Base-by-base conservation (phyloP, 2,329 filamentous ascomycete species). In the Colletotrichum musae region DNA sequence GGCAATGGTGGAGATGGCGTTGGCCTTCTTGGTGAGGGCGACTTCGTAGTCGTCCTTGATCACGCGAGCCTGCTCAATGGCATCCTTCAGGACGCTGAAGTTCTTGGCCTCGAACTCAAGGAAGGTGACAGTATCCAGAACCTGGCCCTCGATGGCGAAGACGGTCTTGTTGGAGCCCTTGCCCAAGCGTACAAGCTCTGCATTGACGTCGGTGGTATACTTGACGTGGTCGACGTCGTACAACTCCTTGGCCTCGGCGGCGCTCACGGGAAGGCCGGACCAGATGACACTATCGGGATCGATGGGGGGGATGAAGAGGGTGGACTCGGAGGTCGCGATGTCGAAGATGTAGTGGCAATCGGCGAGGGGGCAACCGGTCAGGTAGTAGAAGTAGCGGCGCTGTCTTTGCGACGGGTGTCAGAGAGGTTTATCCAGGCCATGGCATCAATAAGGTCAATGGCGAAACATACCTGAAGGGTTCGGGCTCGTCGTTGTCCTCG, bases 321-420 rank as follows among this genome's bases (percentile, higher is more conserved):
- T 97, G 48, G 95, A 88, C 74, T 90, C 89, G 72, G 90, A 87
- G 56, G 89, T 86, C 53, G 88, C 84, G 67, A 97, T 91, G 73
- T 97, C 92, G 84, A 98, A 97, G 65, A 92, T 88, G 70, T 94
- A 88, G 78, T 91, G 91, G 75, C 92, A 92, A 80, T 98, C 94
- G 68, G 95, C 88, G 36, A 97, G 86, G 71, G 91, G 87, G 77
- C 85, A 97, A 74, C 96, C 96, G 26, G 94, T 95, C 52, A 98
- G 86, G 81, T 99, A 99, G 88, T 93, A 98, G 84, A 99, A 99
- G 80, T 91, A 93, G 64, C 96, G 92, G 72, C 95, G 93, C 82
- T 98, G 95, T 73, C 94, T 94, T 73, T 36, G 24, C 7, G 15
- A 32, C 48, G 18, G 45, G 32, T 56, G 66, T 70, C 21, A 73